Base-by-base conservation (phyloP, 768 basidiomycete genomes). In the Podaxis sp. region DNA sequence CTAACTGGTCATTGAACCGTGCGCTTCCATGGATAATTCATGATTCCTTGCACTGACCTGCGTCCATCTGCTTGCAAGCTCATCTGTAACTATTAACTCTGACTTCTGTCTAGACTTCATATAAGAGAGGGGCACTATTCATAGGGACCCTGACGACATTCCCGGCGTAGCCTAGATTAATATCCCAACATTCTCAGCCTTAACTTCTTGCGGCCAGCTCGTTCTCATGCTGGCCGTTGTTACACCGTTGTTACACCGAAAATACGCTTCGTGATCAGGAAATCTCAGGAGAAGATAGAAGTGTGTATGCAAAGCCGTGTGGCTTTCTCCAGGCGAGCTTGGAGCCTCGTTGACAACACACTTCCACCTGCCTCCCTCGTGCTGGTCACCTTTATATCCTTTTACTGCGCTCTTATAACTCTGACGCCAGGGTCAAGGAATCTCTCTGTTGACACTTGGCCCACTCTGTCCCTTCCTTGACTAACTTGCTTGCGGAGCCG, bases 221-320 rank as follows among this genome's bases (percentile, higher is more conserved):
- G 11, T 25, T 59, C 58, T 25, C 29, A 50, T 13, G 49, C 22
- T 7, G 47, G 41, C 50, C 49, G 19, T 59, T 24, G 58, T 59
- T 50, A 51, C 57, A n/a, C 50, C 49, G 19, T 59, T 24, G 58
- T 59, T 50, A 51, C 57, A n/a, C 46, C 46, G 27, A n/a, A 22
- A 57, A 33, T 49, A 33, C 17, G 1, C 47, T 24, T 29, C 47
- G 12, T 29, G 12, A 13, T 8, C 15, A 17, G 36, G 11, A 25
- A 49, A 36, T 7, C 12, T 37, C 33, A 9, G n/a, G n/a, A 46
- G 19, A 19, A 15, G 6, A 3, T 22, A 12, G 49, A 19, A 46
- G 24, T 7, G 51, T 13, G 4, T 43, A 9, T 17, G 24, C 38
- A 24, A 24, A 49, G 43, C 33, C 15, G 25, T 43, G 49, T 29